Conservation (phyloP, 768 basidiomycete species). For the Termitomyces sp. region DNA sequence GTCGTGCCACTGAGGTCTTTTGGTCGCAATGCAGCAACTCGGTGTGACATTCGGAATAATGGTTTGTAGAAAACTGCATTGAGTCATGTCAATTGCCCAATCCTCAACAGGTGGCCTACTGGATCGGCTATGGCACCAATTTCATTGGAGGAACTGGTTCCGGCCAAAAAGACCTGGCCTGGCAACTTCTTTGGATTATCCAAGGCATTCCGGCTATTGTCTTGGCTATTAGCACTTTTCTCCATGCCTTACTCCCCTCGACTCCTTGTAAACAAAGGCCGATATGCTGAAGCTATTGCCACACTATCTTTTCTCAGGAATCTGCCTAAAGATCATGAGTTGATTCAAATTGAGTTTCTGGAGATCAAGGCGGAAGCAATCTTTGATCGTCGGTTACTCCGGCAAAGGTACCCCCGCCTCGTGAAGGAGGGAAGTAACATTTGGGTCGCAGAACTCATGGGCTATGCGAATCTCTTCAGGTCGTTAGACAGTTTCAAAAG, state of each 20-base stretch:
- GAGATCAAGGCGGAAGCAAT: constrained; percentile 24
- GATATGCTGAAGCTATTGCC: constrained; percentile 27
- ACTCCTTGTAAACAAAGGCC: constrained; percentile 34
- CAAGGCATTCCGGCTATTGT: constrained; percentile 34
- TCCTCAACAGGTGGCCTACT: constrained; percentile 10
- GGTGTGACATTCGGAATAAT: constrained; percentile 15
- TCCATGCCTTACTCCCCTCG: constrained; percentile 39
- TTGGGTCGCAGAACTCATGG: constrained; percentile 11
- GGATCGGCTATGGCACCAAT: constrained; percentile 15
- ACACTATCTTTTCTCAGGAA: constrained; percentile 29
- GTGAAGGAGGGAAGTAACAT: constrained; percentile 13
- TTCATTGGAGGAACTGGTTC: constrained; percentile 13
- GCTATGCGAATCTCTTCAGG: constrained; percentile 14
- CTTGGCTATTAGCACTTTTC: constrained; percentile 16
- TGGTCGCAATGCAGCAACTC: constrained; percentile 15
- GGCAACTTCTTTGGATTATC: constrained; percentile 16
- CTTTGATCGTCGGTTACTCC: constrained; percentile 10
- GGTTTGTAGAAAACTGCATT: background rate
- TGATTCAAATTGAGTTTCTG: constrained; percentile 31
- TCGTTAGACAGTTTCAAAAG: constrained; percentile 13
- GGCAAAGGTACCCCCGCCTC: constrained; percentile 18
- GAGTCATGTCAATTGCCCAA: background rate
- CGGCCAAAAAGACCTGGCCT: constrained; percentile 11
- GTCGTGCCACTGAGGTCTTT: background rate
- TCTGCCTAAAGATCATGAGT: constrained; percentile 22